Conservation (phyloP, 441 rosid genomes). For the Pelargonium citronellum region DNA sequence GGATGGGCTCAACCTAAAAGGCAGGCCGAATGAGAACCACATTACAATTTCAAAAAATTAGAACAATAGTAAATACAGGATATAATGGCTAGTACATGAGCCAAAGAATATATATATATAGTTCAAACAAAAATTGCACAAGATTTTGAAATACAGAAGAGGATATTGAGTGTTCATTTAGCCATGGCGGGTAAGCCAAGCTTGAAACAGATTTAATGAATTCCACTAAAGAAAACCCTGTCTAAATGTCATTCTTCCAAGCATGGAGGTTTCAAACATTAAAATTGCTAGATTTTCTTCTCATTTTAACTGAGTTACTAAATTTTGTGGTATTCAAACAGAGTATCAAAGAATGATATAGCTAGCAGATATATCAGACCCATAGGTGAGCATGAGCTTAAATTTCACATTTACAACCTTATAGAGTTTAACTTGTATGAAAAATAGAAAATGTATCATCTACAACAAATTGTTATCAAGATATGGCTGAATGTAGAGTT, state of each 20-base stretch:
- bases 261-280: background rate
- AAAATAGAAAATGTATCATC: no score
- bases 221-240: background rate
- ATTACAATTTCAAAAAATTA: background rate
- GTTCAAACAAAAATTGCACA: background rate
- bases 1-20: conserved; percentile 87
- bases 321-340: background rate
- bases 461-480: no score
- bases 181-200: background rate
- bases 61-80: background rate
- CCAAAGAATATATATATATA: background rate
- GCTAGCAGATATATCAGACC: background rate
- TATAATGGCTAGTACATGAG: background rate
- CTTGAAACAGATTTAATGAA: background rate
- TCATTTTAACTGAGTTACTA: background rate
- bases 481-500: no score
- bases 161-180: background rate
- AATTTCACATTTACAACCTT: background rate
- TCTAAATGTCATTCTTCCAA: background rate
- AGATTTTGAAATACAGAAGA: background rate
- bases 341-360: background rate
- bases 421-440: no score
- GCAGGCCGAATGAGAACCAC: conserved; percentile 15
- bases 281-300: background rate
- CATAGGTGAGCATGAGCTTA: background rate